A percentile compares a stretch with the other conserved stretches of the same genome.
Evolutionary conservation across 495 filamentous ascomycete species (phyloP).

Genomic region (Aspergillus steynii): DNA sequence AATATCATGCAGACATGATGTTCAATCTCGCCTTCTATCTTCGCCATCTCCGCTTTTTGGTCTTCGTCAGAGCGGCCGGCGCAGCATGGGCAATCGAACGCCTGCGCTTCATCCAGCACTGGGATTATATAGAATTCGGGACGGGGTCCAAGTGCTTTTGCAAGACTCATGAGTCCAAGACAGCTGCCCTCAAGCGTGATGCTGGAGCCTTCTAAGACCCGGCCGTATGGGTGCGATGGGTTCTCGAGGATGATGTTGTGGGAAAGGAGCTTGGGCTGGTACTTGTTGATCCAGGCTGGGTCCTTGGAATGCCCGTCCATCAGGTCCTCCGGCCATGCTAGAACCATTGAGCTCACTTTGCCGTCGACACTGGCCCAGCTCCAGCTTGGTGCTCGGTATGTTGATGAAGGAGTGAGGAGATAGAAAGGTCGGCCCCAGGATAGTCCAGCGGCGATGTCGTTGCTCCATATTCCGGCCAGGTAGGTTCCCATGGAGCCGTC

Average conservation of each 20-base stretch:
- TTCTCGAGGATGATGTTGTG: not conserved
- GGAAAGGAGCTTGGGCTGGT: not conserved
- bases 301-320: not conserved
- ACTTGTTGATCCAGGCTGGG: not conserved
- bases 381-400: not conserved
- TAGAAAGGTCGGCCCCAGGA: not conserved
- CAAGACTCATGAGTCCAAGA: not conserved
- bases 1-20: not conserved
- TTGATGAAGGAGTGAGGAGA: not conserved
- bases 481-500: not conserved
- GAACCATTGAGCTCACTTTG: not conserved
- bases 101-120: not conserved
- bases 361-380: not conserved
- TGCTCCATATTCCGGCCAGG: not conserved
- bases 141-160: not conserved
- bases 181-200: not conserved
- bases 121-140: not conserved
- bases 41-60: not conserved
- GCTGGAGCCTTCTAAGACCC: not conserved
- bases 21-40: not conserved
- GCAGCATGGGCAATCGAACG: not conserved
- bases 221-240: not conserved
- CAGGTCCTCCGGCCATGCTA: not conserved
- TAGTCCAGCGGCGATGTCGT: not conserved
- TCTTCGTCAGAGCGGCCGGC: not conserved